Base-by-base conservation (phyloP, 345 rosid genomes). In the Kernera saxatilis region DNA sequence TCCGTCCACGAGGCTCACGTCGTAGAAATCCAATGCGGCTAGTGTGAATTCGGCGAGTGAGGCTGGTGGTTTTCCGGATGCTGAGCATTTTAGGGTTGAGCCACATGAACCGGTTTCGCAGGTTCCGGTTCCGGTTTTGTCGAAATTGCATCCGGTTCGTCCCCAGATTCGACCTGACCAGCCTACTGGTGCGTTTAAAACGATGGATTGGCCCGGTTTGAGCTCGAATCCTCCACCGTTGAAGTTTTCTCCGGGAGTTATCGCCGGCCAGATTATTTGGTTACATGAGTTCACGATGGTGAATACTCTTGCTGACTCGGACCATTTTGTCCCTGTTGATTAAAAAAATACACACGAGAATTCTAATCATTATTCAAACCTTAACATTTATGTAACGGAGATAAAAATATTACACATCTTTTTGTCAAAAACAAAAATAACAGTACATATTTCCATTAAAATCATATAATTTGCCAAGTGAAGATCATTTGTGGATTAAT, bases 101-200 rank as follows among this genome's bases (percentile, higher is more conserved):
- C 91, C 94, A n/a, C 97, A 93, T 37, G 80, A 73, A 5, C 96
- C 97, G 25, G 97, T 93, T 22, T 78, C 83, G 80, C 98, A 93
- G 0, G 82, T 14, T 13, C 97, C 97, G 1, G 55, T 84, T 12
- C 92, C 96, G 7, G 70, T 77, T 46, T 69, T 58, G 73, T 91
- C 85, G 6, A 93, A 91, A 1, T 70, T 77, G 78, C 97, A 93
- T 3, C 90, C 92, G 11, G 86, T 82, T 76, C 97, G 81, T 29
- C 87, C 97, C 98, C 98, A 93, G 22, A 91, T 86, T 46, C 94
- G 80, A 19, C 98, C 98, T 19, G 86, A 76, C 98, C 97, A 93
- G 5, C 88, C 86, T 0, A 81, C 82, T 0, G 91, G 87, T 49
- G 97, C 94, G 0, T 32, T 23, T 75, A 86, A 81, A 5, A 84